These are phyloP conservation scores for Beta lomatogona DNA, from an alignment of 179 eudicot genomes.

Conservation along the genomic window DNA sequence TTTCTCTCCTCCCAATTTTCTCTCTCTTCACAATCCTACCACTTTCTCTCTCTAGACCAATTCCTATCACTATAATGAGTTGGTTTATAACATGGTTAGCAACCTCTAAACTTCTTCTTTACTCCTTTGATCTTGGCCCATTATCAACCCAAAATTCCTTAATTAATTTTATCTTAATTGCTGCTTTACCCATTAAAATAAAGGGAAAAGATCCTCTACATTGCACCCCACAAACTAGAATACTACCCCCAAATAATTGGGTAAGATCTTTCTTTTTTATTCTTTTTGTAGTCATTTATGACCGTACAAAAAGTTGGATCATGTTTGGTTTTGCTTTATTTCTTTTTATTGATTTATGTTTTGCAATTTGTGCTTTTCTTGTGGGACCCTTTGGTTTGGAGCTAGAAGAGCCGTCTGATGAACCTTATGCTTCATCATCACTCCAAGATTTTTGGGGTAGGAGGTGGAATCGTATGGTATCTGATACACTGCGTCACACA, in stretches of 20 bases:
- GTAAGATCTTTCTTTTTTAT: not conserved
- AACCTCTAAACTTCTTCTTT: constrained; percentile 51
- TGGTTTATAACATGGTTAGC: constrained; percentile 65
- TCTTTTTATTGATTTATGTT: constrained; percentile 20
- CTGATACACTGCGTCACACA: constrained; percentile 46
- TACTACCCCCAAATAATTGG: constrained; percentile 13
- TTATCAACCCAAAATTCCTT: constrained; percentile 32
- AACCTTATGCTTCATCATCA: constrained; percentile 64
- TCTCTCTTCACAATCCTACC: constrained; percentile 48
- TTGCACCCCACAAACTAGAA: not conserved
- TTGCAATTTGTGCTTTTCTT: constrained; percentile 19
- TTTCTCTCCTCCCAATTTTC: constrained; percentile 45
- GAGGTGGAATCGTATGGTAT: constrained; percentile 77
- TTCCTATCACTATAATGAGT: constrained; percentile 37
- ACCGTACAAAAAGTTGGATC: constrained; percentile 4
- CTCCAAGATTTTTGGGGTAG: constrained; percentile 75
- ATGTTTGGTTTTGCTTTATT: not conserved
- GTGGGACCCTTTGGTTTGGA: constrained; percentile 30
- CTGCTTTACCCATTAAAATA: constrained; percentile 52
- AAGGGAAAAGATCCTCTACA: constrained; percentile 2
- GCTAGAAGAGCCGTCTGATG: constrained; percentile 48
- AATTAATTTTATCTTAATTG: constrained; percentile 35
- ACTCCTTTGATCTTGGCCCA: constrained; percentile 55
- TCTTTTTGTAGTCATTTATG: not conserved
- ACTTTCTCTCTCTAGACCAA: constrained; percentile 38